Conservation (phyloP, 2,329 filamentous ascomycete species). For the Paecilomyces sp. region DNA sequence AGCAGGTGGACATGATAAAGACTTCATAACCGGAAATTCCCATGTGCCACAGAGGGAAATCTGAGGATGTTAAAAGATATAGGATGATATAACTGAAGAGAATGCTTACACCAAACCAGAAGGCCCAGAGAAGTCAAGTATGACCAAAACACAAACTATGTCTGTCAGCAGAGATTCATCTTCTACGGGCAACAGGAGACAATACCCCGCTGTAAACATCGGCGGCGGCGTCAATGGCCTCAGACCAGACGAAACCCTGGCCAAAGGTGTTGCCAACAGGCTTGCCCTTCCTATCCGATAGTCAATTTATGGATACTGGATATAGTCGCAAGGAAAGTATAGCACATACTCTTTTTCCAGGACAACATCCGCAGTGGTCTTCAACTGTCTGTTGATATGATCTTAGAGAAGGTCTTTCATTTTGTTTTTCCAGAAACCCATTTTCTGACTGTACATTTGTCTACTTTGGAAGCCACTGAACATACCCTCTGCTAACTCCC, state of each 20-base stretch:
- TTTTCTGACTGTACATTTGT: conserved; percentile 46
- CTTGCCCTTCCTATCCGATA: conserved; percentile 61
- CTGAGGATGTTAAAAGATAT: conserved; percentile 35
- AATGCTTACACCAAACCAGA: conserved; percentile 78
- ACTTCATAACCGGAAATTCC: conserved; percentile 95
- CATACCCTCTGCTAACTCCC: conserved; percentile 95
- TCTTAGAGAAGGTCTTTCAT: conserved; percentile 29
- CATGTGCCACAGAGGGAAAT: conserved; percentile 98
- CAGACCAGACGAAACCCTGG: conserved; percentile 63
- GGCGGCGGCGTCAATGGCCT: conserved; percentile 71
- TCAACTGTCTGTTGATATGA: conserved; percentile 41
- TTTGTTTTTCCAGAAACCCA: conserved; percentile 25
- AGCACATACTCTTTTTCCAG: conserved; percentile 67
- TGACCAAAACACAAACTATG: conserved; percentile 89
- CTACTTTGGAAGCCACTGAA: conserved; percentile 90
- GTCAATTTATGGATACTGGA: conserved; percentile 13
- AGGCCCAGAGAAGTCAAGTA: conserved; percentile 84
- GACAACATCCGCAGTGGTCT: conserved; percentile 39
- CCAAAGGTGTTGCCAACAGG: conserved; percentile 64
- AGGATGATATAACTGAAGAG: not conserved
- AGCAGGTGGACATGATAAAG: conserved; percentile 74
- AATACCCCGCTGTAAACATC: conserved; percentile 87
- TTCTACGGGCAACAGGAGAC: conserved; percentile 3
- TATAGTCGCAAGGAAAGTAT: conserved; percentile 17
- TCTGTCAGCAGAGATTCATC: conserved; percentile 17